Base-by-base conservation (phyloP, 441 rosid species). In the Pelargonium myrrhifolium region DNA sequence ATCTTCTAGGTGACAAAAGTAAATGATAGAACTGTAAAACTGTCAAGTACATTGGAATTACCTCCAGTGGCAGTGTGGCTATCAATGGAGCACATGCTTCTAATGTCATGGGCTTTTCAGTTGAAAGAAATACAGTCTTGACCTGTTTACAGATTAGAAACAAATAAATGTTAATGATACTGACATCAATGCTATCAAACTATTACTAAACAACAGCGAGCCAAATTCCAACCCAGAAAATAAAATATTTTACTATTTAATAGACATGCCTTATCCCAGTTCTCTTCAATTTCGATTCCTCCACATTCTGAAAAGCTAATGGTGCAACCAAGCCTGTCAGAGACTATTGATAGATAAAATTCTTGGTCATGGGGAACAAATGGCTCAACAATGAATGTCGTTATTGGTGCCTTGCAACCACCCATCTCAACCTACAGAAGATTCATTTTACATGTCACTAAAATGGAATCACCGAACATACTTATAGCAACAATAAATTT, bases 31-130 rank as follows among this genome's bases (percentile, higher is more conserved):
- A 53, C 31, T 28, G 31, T 28, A 28, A 28, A 2, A 28, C 31
- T 28, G 31, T 28, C 3, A 17, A 53, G 58, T 62, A 65, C 60
- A 14, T 17, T 63, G 14, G 73, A 76, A 72, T 75, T 62, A 81
- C 93, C 88, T 91, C 96, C 78, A 91, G 79, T 68, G 96, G 93
- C 75, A 91, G 93, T n/a, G 93, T 91, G 63, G 96, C 92, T 77
- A 91, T 84, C 79, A 89, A 70, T 14, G 97, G 97, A 68, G 97
- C 96, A 79, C 93, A 91, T 12, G 82, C 84, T 68, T 89, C 89
- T 58, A 56, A 77, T 2, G 86, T 81, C 87, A 91, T 80, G 35
- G 81, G 61, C 74, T 83, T 85, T 65, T 84, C 92, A 0, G 89
- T 72, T 24, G 92, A 86, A 76, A 91, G 86, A 78, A 72, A 84